Percentiles rank a stretch among this genome's conserved stretches.
Conservation (phyloP, 1,284 basidiomycete species). For the Anthracocystis walkeri region DNA sequence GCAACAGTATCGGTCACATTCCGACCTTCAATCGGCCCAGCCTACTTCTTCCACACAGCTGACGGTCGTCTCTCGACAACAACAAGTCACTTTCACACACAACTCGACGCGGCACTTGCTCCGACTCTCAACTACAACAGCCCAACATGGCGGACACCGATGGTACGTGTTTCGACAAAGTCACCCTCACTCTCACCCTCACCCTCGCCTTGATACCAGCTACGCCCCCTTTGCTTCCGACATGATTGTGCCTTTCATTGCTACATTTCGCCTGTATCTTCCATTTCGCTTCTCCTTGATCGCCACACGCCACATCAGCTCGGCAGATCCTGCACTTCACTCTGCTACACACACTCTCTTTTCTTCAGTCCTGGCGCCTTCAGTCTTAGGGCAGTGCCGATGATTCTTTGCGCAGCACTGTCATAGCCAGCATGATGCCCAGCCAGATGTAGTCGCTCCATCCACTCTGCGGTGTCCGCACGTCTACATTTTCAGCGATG, state of each 20-base stretch:
- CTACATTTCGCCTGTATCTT: constrained; percentile 13
- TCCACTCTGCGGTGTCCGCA: background rate
- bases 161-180: constrained; percentile 56
- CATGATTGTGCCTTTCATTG: constrained; percentile 2
- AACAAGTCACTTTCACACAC: background rate
- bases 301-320: constrained; percentile 3
- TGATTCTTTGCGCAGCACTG: background rate
- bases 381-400: background rate
- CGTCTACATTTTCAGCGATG: background rate
- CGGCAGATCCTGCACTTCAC: background rate
- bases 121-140: constrained; percentile 13
- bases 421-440: background rate
- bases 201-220: constrained; percentile 9
- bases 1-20: background rate
- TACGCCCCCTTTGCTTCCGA: constrained; percentile 9
- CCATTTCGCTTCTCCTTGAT: background rate
- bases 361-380: background rate
- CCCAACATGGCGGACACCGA: constrained; percentile 61
- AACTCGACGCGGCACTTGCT: constrained; percentile 10
- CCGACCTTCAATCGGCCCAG: background rate
- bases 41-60: background rate
- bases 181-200: constrained; percentile 9
- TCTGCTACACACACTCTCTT: background rate
- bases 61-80: constrained; percentile 5
- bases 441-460: background rate